Conservation (phyloP, 495 filamentous ascomycete species). For the Collariella sp. region DNA sequence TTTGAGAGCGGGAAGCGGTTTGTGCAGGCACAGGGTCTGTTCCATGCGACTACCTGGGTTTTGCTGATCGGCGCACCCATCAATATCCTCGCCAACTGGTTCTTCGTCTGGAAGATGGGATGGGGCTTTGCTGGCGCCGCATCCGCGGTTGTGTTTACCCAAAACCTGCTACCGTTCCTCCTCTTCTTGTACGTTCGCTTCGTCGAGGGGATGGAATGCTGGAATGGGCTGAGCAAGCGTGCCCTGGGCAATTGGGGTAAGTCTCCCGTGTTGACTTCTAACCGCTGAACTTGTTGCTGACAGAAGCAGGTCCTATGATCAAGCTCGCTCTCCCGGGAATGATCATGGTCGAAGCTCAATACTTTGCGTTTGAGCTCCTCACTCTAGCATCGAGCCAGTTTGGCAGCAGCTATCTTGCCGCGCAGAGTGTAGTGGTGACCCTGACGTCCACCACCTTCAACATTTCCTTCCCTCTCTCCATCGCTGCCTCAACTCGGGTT, state of each 20-base stretch:
- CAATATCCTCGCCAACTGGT: slow-evolving; percentile 59
- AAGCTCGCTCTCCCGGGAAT: slow-evolving; percentile 80
- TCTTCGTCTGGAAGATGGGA: slow-evolving; percentile 62
- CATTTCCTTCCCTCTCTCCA: slow-evolving; percentile 52
- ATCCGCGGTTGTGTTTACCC: slow-evolving; percentile 73
- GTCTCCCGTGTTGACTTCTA: too few species aligned
- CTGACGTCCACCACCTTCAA: slow-evolving; percentile 50
- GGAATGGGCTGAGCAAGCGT: slow-evolving; percentile 67
- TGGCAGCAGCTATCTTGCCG: slow-evolving; percentile 57
- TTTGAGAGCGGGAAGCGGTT: slow-evolving; percentile 69
- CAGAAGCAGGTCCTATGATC: slow-evolving; percentile 56
- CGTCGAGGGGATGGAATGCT: slow-evolving; percentile 69
- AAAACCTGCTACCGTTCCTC: slow-evolving; percentile 69
- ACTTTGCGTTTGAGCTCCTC: slow-evolving; percentile 73
- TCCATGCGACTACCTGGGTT: slow-evolving; percentile 59
- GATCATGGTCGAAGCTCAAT: slow-evolving; percentile 88
- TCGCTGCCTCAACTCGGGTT: slow-evolving; percentile 55
- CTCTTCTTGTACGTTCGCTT: slow-evolving; percentile 70
- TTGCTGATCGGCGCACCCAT: slow-evolving; percentile 57
- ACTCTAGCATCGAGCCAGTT: slow-evolving; percentile 65
- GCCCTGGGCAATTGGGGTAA: slow-evolving; percentile 66
- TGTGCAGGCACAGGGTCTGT: slow-evolving; percentile 65
- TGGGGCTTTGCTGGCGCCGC: slow-evolving; percentile 82
- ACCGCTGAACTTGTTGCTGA: too few species aligned
- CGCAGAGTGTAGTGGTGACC: slow-evolving; percentile 51